A percentile compares a stretch with the other conserved stretches of the same genome.
phyloP scores from a whole-genome alignment of 2,329 filamentous ascomycete genomes.

The Diaporthe longicolla region DNA sequence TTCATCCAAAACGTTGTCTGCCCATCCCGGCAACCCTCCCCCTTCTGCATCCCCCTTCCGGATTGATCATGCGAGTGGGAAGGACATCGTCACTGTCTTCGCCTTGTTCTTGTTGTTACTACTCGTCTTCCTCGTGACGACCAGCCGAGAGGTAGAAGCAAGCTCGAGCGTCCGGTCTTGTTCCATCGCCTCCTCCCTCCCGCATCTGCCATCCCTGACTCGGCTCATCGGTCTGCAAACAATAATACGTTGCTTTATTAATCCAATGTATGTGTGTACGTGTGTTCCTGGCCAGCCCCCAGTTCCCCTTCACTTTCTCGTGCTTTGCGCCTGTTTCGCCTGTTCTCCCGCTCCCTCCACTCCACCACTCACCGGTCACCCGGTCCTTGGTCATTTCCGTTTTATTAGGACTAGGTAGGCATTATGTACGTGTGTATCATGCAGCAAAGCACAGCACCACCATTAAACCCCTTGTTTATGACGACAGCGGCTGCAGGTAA shows the following conservation, averaged over 20 bases:
- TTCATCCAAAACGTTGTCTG: constrained; percentile 19
- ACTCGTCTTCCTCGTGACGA: not conserved
- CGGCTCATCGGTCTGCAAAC: constrained; percentile 10
- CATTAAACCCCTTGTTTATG: not conserved
- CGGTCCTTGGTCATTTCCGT: not conserved
- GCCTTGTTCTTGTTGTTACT: not conserved
- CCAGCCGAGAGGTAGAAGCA: not conserved
- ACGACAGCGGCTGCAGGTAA: constrained; percentile 19
- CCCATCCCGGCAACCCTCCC: constrained; percentile 1
- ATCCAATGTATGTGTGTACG: not conserved
- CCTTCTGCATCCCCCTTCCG: not conserved
- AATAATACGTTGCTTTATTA: constrained; percentile 14
- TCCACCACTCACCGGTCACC: constrained; percentile 7
- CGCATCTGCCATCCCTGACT: constrained; percentile 15
- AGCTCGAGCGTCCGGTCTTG: not conserved
- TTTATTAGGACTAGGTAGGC: not conserved
- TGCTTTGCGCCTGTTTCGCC: constrained; percentile 24
- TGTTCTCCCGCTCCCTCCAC: not conserved
- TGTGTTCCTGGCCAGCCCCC: not conserved
- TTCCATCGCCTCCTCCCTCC: constrained; percentile 8
- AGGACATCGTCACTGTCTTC: not conserved
- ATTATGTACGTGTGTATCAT: constrained; percentile 19
- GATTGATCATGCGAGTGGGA: not conserved
- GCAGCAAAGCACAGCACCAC: constrained; percentile 7
- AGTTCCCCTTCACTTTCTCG: not conserved